These are phyloP conservation scores for Mortierella sp. DNA, from an alignment of 371 early-diverging fungal species.

Conservation along the genomic window DNA sequence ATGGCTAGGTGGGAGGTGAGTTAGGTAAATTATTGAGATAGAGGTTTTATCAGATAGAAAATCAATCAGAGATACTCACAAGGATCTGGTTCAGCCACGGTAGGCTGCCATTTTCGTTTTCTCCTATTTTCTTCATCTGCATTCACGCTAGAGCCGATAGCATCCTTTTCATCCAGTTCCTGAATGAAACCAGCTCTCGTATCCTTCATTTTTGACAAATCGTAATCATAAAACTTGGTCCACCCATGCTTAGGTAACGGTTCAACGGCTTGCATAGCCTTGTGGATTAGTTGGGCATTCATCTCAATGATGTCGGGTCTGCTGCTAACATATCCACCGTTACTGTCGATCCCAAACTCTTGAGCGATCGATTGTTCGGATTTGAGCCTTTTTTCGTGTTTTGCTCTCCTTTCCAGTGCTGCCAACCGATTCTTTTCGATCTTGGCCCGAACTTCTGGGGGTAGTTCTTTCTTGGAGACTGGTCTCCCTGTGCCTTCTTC, in stretches of 20 bases:
- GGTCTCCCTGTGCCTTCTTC: constrained; percentile 38
- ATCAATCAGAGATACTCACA: constrained; percentile 59
- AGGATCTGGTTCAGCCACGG: constrained; percentile 51
- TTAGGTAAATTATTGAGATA: background rate
- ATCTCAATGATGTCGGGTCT: constrained; percentile 19
- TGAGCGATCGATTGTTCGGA: constrained; percentile 26
- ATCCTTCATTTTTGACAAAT: constrained; percentile 83
- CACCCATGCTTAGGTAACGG: constrained; percentile 50
- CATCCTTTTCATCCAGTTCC: constrained; percentile 63
- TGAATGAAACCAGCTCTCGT: constrained; percentile 88
- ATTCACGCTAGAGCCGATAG: constrained; percentile 32
- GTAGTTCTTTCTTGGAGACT: constrained; percentile 29
- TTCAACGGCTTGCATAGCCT: constrained; percentile 41
- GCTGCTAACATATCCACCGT: background rate
- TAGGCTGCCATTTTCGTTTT: constrained; percentile 49
- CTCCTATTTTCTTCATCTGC: constrained; percentile 19
- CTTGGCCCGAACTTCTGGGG: constrained; percentile 38
- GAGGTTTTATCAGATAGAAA: background rate
- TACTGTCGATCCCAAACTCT: constrained; percentile 26
- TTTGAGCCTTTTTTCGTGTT: constrained; percentile 21
- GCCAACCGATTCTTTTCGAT: constrained; percentile 50
- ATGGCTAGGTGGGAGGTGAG: constrained; percentile 58
- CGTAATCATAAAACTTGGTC: constrained; percentile 77
- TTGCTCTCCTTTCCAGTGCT: constrained; percentile 35
- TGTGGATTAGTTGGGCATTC: constrained; percentile 29